Conservation (phyloP, 2,329 filamentous ascomycete species). For the Zymoseptoria tritici region DNA sequence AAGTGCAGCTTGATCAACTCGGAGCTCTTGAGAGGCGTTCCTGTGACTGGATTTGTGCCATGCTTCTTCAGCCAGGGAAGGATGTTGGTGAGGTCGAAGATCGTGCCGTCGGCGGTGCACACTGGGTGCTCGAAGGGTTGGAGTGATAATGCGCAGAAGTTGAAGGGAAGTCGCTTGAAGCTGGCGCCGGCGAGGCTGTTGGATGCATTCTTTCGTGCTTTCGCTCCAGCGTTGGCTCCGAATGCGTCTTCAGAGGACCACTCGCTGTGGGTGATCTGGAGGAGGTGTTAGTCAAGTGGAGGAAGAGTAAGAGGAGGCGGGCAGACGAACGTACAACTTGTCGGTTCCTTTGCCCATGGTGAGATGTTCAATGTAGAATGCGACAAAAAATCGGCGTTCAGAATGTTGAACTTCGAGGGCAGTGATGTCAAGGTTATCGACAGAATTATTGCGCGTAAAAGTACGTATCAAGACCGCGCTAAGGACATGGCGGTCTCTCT, state of each 20-base stretch:
- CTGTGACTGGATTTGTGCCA: constrained; percentile 83
- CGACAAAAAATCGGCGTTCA: neutral
- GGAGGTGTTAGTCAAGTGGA: constrained; percentile 2
- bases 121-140: constrained; percentile 94
- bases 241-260: constrained; percentile 90
- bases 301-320: constrained; percentile 4
- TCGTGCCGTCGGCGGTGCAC: constrained; percentile 77
- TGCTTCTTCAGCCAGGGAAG: constrained; percentile 90
- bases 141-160: constrained; percentile 92
- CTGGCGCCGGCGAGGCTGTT: constrained; percentile 49
- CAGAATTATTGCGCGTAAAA: neutral
- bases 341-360: constrained; percentile 30
- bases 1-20: constrained; percentile 90
- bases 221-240: constrained; percentile 68
- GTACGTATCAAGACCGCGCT: neutral
- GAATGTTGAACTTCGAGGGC: neutral
- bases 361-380: neutral
- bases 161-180: constrained; percentile 90
- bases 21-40: constrained; percentile 65
- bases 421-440: neutral
- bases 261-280: constrained; percentile 87
- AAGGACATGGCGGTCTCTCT: neutral
- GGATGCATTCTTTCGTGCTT: constrained; percentile 46
- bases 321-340: constrained; percentile 34
- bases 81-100: constrained; percentile 94